Evolutionary conservation across 2,329 filamentous ascomycete genomes (phyloP).

Genomic region (Macrophomina phaseolina): DNA sequence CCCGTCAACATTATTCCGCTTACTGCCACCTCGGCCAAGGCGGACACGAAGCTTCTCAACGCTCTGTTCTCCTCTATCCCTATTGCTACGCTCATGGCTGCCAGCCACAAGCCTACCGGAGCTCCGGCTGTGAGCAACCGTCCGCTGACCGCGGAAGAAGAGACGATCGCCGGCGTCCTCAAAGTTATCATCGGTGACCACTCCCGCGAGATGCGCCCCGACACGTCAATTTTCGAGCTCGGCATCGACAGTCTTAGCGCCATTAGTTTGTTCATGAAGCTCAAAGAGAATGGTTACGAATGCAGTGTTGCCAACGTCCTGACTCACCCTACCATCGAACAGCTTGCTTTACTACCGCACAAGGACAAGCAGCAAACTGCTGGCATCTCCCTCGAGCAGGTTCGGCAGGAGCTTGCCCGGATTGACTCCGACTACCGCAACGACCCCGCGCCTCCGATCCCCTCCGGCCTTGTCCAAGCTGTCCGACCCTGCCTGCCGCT

Average conservation of each 20-base stretch:
- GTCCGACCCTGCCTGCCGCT: slow-evolving; percentile 41
- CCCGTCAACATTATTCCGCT: slow-evolving; percentile 45
- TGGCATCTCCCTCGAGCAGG: slow-evolving; percentile 2
- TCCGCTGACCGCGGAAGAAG: slow-evolving; percentile 35
- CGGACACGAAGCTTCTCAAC: slow-evolving; percentile 40
- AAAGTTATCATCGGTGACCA: slow-evolving; percentile 33
- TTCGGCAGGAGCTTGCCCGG: slow-evolving; percentile 28
- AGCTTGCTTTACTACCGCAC: slow-evolving; percentile 39
- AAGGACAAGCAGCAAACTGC: slow-evolving; percentile 9
- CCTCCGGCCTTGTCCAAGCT: slow-evolving; percentile 23
- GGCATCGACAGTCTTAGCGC: slow-evolving; percentile 47
- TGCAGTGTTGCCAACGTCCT: slow-evolving; percentile 44
- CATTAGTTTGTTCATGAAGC: slow-evolving; percentile 44
- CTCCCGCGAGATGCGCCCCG: slow-evolving; percentile 29
- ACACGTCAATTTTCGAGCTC: slow-evolving; percentile 45
- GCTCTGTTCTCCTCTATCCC: slow-evolving; percentile 37
- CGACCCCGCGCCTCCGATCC: slow-evolving; percentile 29
- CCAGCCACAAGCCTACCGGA: slow-evolving; percentile 4
- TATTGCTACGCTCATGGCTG: slow-evolving; percentile 32
- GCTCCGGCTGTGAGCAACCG: slow-evolving; percentile 5
- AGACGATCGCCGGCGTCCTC: slow-evolving; percentile 35
- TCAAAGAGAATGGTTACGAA: slow-evolving; percentile 42
- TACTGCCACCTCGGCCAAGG: slow-evolving; percentile 42
- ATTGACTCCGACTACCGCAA: slow-evolving; percentile 34
- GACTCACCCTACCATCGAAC: slow-evolving; percentile 42